A percentile compares a stretch with the other conserved stretches of the same genome.
These are phyloP conservation scores for Trichoderma orchidacearum DNA, from an alignment of 495 filamentous ascomycete genomes.

Conservation along the genomic window DNA sequence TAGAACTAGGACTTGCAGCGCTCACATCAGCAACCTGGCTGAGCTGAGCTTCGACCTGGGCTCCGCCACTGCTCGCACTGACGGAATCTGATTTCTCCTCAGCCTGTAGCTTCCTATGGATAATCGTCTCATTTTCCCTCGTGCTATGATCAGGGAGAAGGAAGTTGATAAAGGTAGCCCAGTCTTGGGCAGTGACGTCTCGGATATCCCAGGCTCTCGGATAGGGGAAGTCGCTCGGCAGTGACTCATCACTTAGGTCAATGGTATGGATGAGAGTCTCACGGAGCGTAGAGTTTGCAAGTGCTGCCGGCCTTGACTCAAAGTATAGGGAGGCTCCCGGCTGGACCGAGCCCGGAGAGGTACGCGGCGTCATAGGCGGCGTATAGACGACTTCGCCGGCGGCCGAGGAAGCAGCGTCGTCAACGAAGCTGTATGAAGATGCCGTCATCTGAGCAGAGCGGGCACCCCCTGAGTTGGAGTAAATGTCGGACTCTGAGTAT, in stretches of 20 bases:
- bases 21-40: conserved; percentile 9
- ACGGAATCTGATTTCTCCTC: conserved; percentile 6
- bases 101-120: conserved; percentile 22
- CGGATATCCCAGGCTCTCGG: conserved; percentile 12
- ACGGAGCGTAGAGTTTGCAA: neutral
- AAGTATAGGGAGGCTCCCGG: conserved; percentile 19
- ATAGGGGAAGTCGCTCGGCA: conserved; percentile 19
- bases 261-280: conserved; percentile 11
- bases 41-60: conserved; percentile 16
- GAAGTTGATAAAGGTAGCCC: conserved; percentile 37
- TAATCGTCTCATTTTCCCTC: conserved; percentile 15
- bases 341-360: conserved; percentile 13
- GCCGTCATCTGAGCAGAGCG: neutral
- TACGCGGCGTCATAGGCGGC: conserved; percentile 27
- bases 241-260: conserved; percentile 8
- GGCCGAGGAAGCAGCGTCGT: conserved; percentile 17
- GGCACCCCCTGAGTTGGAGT: conserved; percentile 17
- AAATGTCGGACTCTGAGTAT: conserved; percentile 35
- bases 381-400: conserved; percentile 29
- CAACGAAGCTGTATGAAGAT: conserved; percentile 8
- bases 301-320: conserved; percentile 18
- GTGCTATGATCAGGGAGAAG: conserved; percentile 18
- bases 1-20: neutral
- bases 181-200: conserved; percentile 29
- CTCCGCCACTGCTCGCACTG: conserved; percentile 3